Evolutionary conservation across 768 basidiomycete genomes (phyloP).

Genomic region (Tulasnella sp.): DNA sequence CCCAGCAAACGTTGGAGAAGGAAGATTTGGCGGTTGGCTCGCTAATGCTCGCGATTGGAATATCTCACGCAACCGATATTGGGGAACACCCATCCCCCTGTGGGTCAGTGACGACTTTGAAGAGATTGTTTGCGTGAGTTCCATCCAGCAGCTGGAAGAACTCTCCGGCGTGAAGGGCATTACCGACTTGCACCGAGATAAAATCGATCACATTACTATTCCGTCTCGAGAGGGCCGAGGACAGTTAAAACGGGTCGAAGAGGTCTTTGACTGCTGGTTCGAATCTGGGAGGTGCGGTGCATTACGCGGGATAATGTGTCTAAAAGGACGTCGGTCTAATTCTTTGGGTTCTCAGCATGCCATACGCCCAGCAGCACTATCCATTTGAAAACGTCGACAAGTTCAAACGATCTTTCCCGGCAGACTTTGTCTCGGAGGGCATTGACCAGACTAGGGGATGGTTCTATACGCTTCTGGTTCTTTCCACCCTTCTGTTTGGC

Average conservation of each 20-base stretch:
- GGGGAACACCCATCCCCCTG: slow-evolving; percentile 96
- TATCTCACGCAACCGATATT: slow-evolving; percentile 96
- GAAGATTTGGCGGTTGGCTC: slow-evolving; percentile 95
- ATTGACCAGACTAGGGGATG: slow-evolving; percentile 99
- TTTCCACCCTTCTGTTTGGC: slow-evolving; percentile 93
- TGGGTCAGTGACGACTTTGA: slow-evolving; percentile 92
- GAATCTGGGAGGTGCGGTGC: slow-evolving; percentile 86
- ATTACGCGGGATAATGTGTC: not conserved
- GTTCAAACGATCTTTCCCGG: slow-evolving; percentile 83
- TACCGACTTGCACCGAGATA: slow-evolving; percentile 88
- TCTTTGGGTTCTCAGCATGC: slow-evolving; percentile 63
- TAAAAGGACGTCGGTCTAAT: not conserved
- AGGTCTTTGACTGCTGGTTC: slow-evolving; percentile 99
- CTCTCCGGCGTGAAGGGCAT: slow-evolving; percentile 81
- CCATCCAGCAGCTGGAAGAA: slow-evolving; percentile 79
- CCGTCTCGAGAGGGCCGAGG: slow-evolving; percentile 89
- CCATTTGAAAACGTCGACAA: slow-evolving; percentile 94
- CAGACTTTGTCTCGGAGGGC: slow-evolving; percentile 95
- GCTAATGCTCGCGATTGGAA: slow-evolving; percentile 99
- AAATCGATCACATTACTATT: slow-evolving; percentile 93
- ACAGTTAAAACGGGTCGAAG: slow-evolving; percentile 79
- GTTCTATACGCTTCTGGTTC: slow-evolving; percentile 97
- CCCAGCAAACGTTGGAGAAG: slow-evolving; percentile 83
- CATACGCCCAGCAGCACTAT: slow-evolving; percentile 95
- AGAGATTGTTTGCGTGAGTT: slow-evolving; percentile 88